phyloP scores from a whole-genome alignment of 116 monocot genomes.

The Posidonia oceanica region DNA sequence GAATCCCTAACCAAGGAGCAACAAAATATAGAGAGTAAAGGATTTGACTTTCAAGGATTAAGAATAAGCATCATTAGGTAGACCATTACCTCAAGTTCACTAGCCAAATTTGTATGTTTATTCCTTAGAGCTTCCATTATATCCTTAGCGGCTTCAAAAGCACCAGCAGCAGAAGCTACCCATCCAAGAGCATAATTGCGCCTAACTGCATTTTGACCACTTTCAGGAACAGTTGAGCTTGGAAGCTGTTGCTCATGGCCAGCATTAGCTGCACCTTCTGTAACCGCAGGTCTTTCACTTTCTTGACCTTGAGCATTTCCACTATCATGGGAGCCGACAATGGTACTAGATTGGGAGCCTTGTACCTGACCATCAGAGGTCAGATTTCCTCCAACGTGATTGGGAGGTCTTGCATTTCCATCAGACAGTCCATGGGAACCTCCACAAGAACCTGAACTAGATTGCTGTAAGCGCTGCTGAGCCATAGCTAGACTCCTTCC shows the following conservation, averaged over 20 bases:
- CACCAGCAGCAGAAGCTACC: conserved; percentile 80
- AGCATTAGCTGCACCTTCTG: conserved; percentile 37
- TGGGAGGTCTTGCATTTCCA: conserved; percentile 44
- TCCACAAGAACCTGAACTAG: conserved; percentile 31
- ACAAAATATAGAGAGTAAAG: no score
- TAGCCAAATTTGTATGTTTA: conserved; percentile 86
- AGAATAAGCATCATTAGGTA: background rate
- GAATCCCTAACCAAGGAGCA: no score
- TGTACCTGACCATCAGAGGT: conserved; percentile 41
- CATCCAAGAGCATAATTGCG: conserved; percentile 64
- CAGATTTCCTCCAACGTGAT: conserved; percentile 23
- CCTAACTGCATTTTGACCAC: conserved; percentile 30
- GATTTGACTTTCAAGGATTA: no score
- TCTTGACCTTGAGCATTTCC: conserved; percentile 66
- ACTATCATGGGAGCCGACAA: conserved; percentile 49
- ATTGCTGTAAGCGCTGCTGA: conserved; percentile 79
- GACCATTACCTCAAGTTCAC: conserved; percentile 77
- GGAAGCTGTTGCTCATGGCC: conserved; percentile 58
- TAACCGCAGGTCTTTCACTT: conserved; percentile 39
- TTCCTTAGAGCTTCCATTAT: conserved; percentile 97
- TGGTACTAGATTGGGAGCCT: conserved; percentile 23
- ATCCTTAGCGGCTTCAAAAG: conserved; percentile 98
- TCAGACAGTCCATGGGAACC: conserved; percentile 48
- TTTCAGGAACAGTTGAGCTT: conserved; percentile 30
- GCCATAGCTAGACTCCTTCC: conserved; percentile 64